Evolutionary conservation across 176 grass and related monocot species (phyloP).

Genomic region (Cenchrus americanus): DNA sequence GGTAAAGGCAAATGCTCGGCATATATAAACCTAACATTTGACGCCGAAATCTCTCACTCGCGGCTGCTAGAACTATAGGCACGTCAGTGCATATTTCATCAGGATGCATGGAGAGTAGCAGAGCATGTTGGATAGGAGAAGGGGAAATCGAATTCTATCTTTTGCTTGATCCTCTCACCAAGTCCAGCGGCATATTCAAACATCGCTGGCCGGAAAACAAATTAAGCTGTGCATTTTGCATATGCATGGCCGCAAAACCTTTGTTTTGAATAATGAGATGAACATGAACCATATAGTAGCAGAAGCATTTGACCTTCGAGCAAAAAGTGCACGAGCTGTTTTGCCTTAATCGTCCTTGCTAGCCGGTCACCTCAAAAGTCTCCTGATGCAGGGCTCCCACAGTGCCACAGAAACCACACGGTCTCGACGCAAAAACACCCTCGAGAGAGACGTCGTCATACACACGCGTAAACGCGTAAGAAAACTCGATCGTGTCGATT

Average conservation of each 20-base stretch:
- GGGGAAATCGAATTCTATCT: neutral
- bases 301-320: too few relatives aligned
- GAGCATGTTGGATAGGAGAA: neutral
- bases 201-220: neutral
- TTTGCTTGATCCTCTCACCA: neutral
- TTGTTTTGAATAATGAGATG: too few relatives aligned
- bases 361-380: neutral
- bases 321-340: neutral
- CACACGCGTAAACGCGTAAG: conserved; percentile 2
- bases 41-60: neutral
- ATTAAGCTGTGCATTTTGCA: neutral
- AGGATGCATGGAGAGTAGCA: neutral
- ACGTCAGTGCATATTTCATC: neutral
- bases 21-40: conserved; percentile 3
- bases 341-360: neutral
- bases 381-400: neutral
- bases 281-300: too few relatives aligned
- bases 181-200: neutral
- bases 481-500: too few relatives aligned
- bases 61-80: neutral
- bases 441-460: neutral
- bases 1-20: neutral
- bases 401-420: neutral
- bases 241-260: neutral
- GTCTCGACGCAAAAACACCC: too few relatives aligned